Percentiles rank a stretch among this genome's conserved stretches.
Evolutionary conservation across 345 rosid species (phyloP).

Genomic region (Euphorbia pulcherrima): DNA sequence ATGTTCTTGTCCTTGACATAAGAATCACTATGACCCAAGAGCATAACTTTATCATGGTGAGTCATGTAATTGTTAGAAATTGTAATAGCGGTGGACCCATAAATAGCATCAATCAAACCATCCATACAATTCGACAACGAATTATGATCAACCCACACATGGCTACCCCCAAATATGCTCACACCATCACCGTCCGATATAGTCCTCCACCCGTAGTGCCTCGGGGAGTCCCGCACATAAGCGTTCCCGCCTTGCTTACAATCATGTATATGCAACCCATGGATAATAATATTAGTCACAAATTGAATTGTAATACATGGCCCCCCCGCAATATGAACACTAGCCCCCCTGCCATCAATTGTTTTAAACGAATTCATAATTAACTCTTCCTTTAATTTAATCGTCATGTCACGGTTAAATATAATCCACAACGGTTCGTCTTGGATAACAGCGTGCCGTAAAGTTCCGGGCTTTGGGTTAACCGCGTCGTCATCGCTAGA

Average conservation of each 20-base stretch:
- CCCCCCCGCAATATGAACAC: conserved; percentile 28
- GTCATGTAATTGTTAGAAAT: conserved; percentile 33
- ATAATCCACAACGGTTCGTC: conserved; percentile 35
- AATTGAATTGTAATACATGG: conserved; percentile 29
- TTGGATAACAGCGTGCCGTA: conserved; percentile 27
- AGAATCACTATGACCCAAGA: conserved; percentile 30
- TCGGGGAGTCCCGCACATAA: conserved; percentile 28
- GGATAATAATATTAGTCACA: conserved; percentile 31
- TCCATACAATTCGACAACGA: conserved; percentile 23
- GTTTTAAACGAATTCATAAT: conserved; percentile 35
- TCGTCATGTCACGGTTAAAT: conserved; percentile 27
- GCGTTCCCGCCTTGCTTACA: conserved; percentile 34
- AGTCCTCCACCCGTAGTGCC: conserved; percentile 31
- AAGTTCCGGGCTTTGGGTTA: conserved; percentile 29
- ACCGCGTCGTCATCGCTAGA: conserved; percentile 19
- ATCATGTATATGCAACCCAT: conserved; percentile 29
- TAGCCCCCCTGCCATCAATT: conserved; percentile 29
- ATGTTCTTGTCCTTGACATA: conserved; percentile 28
- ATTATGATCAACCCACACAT: conserved; percentile 28
- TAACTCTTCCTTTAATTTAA: conserved; percentile 25
- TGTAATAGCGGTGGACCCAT: conserved; percentile 30
- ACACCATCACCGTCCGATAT: conserved; percentile 33
- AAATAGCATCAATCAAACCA: conserved; percentile 25
- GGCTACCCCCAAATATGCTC: conserved; percentile 29
- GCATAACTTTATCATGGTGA: conserved; percentile 34